Evolutionary conservation across 805 yeast species (phyloP).

Genomic region (Kockiozyma suomiensis): DNA sequence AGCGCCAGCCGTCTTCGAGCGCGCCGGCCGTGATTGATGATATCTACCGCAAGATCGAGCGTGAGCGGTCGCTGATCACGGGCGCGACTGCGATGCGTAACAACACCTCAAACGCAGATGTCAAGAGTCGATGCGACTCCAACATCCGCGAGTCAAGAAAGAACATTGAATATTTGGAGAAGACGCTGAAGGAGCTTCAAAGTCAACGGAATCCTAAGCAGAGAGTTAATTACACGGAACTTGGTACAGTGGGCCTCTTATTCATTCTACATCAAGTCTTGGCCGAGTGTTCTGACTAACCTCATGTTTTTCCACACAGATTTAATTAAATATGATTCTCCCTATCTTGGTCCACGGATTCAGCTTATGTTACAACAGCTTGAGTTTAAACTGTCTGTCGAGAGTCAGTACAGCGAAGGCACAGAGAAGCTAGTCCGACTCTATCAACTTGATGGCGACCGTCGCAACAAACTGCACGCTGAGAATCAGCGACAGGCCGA

Average conservation of each 20-base stretch:
- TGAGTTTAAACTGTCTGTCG: constrained; percentile 91
- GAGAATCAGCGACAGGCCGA: constrained; percentile 87
- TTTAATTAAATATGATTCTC: constrained; percentile 87
- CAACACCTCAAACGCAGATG: constrained; percentile 75
- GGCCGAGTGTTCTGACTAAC: not conserved
- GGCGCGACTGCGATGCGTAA: constrained; percentile 83
- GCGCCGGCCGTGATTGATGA: constrained; percentile 57
- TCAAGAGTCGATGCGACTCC: constrained; percentile 87
- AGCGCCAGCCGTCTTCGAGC: not conserved
- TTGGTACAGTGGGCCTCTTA: constrained; percentile 22
- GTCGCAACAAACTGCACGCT: constrained; percentile 80
- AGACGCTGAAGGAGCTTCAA: constrained; percentile 66
- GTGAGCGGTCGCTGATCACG: constrained; percentile 82
- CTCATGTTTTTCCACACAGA: constrained; percentile 48
- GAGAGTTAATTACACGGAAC: constrained; percentile 31
- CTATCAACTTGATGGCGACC: constrained; percentile 90
- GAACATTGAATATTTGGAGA: constrained; percentile 85
- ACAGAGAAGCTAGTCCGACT: constrained; percentile 85
- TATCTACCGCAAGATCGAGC: constrained; percentile 79
- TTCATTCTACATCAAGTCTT: not conserved
- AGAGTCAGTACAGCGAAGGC: constrained; percentile 89
- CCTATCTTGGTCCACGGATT: constrained; percentile 90
- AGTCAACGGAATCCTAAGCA: constrained; percentile 39
- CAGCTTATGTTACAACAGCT: constrained; percentile 94
- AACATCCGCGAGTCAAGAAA: constrained; percentile 89